Conservation (phyloP, 2,329 filamentous ascomycete species). For the Huntiella moniliformis region DNA sequence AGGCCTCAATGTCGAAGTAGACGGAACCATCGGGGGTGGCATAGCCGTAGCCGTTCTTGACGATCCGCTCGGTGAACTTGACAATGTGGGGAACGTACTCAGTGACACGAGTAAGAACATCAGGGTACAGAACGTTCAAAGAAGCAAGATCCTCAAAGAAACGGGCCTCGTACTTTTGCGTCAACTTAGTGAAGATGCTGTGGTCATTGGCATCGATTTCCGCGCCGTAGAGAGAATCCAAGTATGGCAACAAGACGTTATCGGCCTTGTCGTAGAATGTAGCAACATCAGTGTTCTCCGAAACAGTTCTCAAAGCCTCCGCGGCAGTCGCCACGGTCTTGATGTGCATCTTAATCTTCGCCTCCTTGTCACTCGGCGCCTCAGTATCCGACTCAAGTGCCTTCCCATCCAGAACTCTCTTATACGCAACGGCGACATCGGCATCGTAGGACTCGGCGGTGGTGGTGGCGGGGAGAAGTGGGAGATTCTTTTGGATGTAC, state of each 20-base stretch:
- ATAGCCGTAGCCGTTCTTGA: slow-evolving; percentile 76
- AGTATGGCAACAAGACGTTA: slow-evolving; percentile 59
- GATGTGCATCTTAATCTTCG: slow-evolving; percentile 81
- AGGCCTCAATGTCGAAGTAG: slow-evolving; percentile 80
- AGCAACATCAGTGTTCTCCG: slow-evolving; percentile 26
- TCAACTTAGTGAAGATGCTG: slow-evolving; percentile 69
- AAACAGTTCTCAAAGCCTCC: slow-evolving; percentile 12
- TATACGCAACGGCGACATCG: slow-evolving; percentile 33
- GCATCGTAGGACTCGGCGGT: slow-evolving; percentile 28
- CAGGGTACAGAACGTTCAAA: slow-evolving; percentile 67
- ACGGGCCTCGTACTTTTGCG: slow-evolving; percentile 66
- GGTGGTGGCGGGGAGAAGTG: slow-evolving; percentile 27
- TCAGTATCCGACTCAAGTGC: slow-evolving; percentile 37
- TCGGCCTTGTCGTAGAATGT: slow-evolving; percentile 36
- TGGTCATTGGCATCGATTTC: slow-evolving; percentile 42
- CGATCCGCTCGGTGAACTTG: slow-evolving; percentile 62
- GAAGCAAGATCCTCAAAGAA: slow-evolving; percentile 79
- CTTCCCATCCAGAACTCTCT: slow-evolving; percentile 33
- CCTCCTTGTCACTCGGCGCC: slow-evolving; percentile 52
- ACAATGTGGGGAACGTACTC: slow-evolving; percentile 82
- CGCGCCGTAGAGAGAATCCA: slow-evolving; percentile 52
- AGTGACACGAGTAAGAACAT: slow-evolving; percentile 74
- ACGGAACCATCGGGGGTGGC: slow-evolving; percentile 58
- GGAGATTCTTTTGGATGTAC: slow-evolving; percentile 37
- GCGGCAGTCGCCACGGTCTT: slow-evolving; percentile 38